These are phyloP conservation scores for Vaccinium vitisidaea DNA, from an alignment of 148 eudicot genomes.

Conservation along the genomic window DNA sequence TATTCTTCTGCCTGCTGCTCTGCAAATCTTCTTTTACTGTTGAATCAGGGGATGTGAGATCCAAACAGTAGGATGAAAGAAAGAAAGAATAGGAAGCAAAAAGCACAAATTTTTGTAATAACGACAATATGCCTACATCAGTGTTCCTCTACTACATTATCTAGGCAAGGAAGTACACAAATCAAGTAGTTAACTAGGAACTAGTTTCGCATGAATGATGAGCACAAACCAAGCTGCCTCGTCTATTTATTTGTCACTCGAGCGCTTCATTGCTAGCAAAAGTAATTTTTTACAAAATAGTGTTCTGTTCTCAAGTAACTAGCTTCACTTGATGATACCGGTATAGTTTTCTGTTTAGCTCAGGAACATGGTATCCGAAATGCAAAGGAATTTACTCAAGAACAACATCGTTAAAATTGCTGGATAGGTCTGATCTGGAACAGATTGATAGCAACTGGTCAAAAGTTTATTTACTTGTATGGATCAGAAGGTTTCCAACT, in stretches of 20 bases:
- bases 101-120: neutral
- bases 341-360: no score
- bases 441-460: no score
- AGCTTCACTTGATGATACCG: no score
- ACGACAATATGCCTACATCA: neutral
- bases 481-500: no score
- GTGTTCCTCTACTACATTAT: neutral
- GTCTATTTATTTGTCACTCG: neutral
- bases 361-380: no score
- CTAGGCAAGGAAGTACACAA: neutral
- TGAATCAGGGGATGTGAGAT: neutral
- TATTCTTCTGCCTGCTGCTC: conserved; percentile 74
- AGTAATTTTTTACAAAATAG: no score
- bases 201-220: neutral
- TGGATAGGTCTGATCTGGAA: no score
- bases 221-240: neutral
- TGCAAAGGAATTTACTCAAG: no score
- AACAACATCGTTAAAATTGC: no score
- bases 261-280: no score
- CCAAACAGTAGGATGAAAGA: neutral
- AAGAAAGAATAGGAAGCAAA: neutral
- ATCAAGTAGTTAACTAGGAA: neutral
- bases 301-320: no score
- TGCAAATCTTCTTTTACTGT: conserved; percentile 60
- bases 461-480: no score